Base-by-base conservation (phyloP, 768 basidiomycete species). In the Hericium rajendrae region DNA sequence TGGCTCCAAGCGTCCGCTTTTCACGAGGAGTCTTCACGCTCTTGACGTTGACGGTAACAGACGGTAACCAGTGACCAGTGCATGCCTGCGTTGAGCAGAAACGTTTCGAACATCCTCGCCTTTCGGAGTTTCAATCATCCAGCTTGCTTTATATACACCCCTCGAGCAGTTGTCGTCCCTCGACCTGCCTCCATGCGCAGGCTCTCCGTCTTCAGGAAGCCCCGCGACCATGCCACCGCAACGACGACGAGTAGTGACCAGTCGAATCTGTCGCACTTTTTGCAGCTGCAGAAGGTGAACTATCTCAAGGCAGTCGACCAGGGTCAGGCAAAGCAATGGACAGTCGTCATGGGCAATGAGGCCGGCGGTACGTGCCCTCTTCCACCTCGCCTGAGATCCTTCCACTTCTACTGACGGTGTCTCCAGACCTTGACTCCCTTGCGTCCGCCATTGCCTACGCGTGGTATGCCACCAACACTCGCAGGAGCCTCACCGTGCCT, bases 261-360 rank as follows among this genome's bases (percentile, higher is more conserved):
- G 38, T n/a, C 18, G 13, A 46, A 20, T 10, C 52, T 63, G 3
- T 20, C 55, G 4, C 48, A 61, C 10, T 63, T 63, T 37, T 57
- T 63, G 37, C 32, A 9, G 22, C 51, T 38, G 10, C 62, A 63
- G 53, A 63, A 62, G 51, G 43, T 56, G n/a, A 58, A 51, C 13
- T 63, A 63, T 54, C 54, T 61, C 38, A 49, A 41, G 15, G 52
- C 62, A 15, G 16, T 61, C 28, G 48, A 26, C 0, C 48, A 61
- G 41, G 57, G 52, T 9, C 59, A 55, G 43, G 43, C 38, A 32
- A 55, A 39, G 20, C 46, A 83, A 50, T 98, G 94, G 94, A 86
- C 82, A 0, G 76, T 97, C 5, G 87, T 85, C 0, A 90, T 94
- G 85, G 94, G 95, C 0, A 99, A 99, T 69, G 95, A 98, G 71